Evolutionary conservation across 345 rosid species (phyloP), one percentile per base, ranked within the genome.

Genomic region (Moricandia arvensis): DNA sequence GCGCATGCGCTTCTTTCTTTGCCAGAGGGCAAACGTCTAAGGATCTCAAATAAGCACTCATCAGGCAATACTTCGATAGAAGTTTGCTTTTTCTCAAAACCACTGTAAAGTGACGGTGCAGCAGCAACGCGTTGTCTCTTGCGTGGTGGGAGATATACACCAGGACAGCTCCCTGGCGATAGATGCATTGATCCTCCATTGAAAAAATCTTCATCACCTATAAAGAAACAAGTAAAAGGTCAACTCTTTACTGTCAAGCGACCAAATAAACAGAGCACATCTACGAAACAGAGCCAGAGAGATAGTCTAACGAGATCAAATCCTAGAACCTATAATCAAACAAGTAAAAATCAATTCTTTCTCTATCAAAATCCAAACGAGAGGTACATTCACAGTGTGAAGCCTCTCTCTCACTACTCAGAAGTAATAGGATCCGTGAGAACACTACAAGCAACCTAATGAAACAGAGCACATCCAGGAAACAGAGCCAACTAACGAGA

Each of bases 21-120:
- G 18, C 94, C 90, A 27, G 89, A 90, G 29, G 88, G 86, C 74
- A 95, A 75, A 10, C 93, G 87, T 69, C 96, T 81, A 64, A 95
- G 82, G 75, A 95, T 89, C 83, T 95, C 99, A 60, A 89, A 92
- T 69, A 95, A 81, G 69, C 99, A 95, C 77, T 95, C 99, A 29
- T 95, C 99, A 0, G 97, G 99, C 35, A 95, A 86, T 35, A 85
- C 85, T 21, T 95, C 97, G 4, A 95, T 82, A 1, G 94, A 87
- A 74, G 86, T 74, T 69, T 84, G 71, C 71, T 85, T 88, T 67
- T 82, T 80, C 86, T 86, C 93, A 72, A 84, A 84, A 0, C 75
- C 88, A 7, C 81, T 34, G 87, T 85, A 83, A 73, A 88, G 80
- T 61, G 89, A 79, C 0, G 94, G 89, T 6, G 97, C 94, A 63